Percentiles rank a stretch among this genome's conserved stretches.
phyloP scores from a whole-genome alignment of 169 alveolate species.

The Plasmodium fragile region DNA sequence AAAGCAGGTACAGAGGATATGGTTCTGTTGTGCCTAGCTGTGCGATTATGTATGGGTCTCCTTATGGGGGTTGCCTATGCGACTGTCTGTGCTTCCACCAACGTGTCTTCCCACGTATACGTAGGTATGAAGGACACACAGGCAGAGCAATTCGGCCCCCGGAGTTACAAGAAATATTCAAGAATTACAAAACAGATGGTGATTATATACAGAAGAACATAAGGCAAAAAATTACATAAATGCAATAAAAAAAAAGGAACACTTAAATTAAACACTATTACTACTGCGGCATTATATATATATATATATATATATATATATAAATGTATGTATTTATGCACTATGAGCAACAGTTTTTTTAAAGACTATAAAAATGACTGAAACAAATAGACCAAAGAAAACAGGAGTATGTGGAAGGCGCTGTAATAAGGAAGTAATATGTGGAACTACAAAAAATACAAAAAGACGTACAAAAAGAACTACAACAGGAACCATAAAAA shows the following conservation, averaged over 20 bases:
- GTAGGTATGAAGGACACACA: background rate
- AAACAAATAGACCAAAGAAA: background rate
- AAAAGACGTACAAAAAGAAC: background rate
- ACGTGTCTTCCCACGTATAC: background rate
- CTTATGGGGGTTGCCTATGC: background rate
- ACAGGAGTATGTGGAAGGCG: background rate
- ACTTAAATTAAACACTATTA: background rate
- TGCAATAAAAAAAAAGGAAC: background rate
- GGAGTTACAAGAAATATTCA: background rate
- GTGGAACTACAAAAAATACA: background rate
- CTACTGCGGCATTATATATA: background rate
- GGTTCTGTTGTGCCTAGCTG: background rate
- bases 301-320: background rate
- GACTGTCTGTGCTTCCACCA: background rate
- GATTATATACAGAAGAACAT: background rate
- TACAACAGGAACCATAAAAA: background rate
- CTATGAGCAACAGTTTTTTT: background rate
- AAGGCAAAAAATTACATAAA: background rate
- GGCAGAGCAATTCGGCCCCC: background rate
- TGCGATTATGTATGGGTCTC: background rate
- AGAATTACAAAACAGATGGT: background rate
- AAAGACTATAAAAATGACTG: conserved; percentile 6
- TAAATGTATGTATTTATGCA: background rate
- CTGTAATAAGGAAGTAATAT: background rate
- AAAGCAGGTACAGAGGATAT: background rate